phyloP scores from a whole-genome alignment of 2,329 filamentous ascomycete genomes.

The Phaeosphaeria sp. region DNA sequence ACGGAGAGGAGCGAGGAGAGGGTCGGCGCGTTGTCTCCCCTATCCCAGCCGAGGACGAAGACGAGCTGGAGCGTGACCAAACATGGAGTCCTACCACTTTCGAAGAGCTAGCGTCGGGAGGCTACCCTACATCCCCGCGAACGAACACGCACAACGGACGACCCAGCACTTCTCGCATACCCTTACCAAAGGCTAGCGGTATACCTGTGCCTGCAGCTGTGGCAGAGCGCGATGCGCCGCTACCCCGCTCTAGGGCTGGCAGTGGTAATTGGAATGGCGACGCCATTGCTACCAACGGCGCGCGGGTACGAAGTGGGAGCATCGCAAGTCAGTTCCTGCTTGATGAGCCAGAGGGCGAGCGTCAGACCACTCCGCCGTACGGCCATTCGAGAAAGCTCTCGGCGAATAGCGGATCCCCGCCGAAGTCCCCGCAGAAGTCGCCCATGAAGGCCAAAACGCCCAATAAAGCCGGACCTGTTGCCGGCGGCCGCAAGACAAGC shows the following conservation, averaged over 20 bases:
- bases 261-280: conserved; percentile 67
- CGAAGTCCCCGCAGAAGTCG: conserved; percentile 38
- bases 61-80: conserved; percentile 32
- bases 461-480: conserved; percentile 44
- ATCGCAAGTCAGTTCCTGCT: conserved; percentile 60
- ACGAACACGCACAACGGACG: conserved; percentile 57
- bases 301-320: conserved; percentile 75
- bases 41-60: conserved; percentile 54
- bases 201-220: conserved; percentile 75
- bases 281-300: conserved; percentile 65
- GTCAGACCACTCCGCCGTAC: conserved; percentile 32
- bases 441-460: conserved; percentile 52
- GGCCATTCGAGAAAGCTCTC: conserved; percentile 30
- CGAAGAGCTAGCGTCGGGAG: conserved; percentile 73
- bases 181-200: conserved; percentile 80
- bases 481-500: conserved; percentile 43
- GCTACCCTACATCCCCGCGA: conserved; percentile 52
- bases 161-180: conserved; percentile 77
- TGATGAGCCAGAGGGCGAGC: conserved; percentile 52
- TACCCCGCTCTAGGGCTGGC: conserved; percentile 65
- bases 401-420: conserved; percentile 32
- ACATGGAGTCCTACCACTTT: conserved; percentile 77
- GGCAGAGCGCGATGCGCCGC: conserved; percentile 75
- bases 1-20: conserved; percentile 38
- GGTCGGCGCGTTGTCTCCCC: conserved; percentile 43